Evolutionary conservation across 148 eudicot species (phyloP), one percentile per base, ranked within the genome.

Genomic region (Diospyros kaki): DNA sequence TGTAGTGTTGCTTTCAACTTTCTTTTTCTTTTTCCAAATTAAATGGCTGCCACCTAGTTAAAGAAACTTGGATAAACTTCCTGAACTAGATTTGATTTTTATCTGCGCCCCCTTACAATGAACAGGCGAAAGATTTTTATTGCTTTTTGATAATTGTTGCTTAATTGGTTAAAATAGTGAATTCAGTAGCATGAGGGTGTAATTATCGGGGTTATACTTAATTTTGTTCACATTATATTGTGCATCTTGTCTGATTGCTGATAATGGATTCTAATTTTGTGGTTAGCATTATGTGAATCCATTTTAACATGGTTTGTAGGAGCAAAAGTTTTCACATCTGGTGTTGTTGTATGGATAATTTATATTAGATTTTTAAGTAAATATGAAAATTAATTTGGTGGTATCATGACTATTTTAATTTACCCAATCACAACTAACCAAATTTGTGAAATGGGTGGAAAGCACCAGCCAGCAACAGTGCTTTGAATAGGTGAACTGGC

Each of bases 201-300:
- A 9, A 48, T 48, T 68, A 44, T 66, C 50, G 4, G 1, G 18
- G 10, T 68, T 50, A 5, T 28, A 50, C 43, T 40, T 65, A 38
- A 8, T 9, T 64, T 61, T 44, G 40, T 66, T 66, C 38, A 9
- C 40, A 45, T 66, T 48, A 46, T 17, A 48, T 68, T 38, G 50
- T 41, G 42, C 13, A 4, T 68, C 71, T 50, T 38, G 8, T 54
- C 17, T 18, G 53, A 46, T 66, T 42, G 28, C n/a, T 74, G 42
- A 43, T 41, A 13, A 45, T 65, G 52, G 63, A 58, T 75, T 65
- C 38, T 52, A 28, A 74, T 50, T 73, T 66, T 3, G 66, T 55
- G 52, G 11, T 50, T 28, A 56, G 60, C 3, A 14, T 42, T 15
- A 17, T 1, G 13, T 40, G 44, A 3, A 60, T 65, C n/a, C 61